A percentile compares a stretch with the other conserved stretches of the same genome.
Evolutionary conservation across 1,284 basidiomycete species (phyloP).

Genomic region (Melampsora americana): DNA sequence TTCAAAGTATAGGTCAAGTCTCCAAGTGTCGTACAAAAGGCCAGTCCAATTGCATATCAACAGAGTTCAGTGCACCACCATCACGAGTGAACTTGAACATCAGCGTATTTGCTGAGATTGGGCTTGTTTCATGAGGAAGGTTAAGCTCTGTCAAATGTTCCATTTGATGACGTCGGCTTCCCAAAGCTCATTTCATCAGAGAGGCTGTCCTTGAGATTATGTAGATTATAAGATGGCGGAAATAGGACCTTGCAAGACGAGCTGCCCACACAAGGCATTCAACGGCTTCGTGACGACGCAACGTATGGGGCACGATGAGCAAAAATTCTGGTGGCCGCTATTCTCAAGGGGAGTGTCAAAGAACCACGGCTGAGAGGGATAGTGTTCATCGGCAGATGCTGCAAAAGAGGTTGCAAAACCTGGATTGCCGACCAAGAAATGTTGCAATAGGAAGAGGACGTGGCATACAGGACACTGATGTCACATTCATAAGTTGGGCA

Average conservation of each 20-base stretch:
- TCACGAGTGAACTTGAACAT: too few species aligned
- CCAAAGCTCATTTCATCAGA: too few species aligned
- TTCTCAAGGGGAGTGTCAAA: neutral
- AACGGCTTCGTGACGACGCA: neutral
- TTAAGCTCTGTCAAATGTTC: too few species aligned
- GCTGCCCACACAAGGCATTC: neutral
- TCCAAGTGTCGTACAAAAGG: too few species aligned
- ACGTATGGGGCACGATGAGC: neutral
- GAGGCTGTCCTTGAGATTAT: too few species aligned
- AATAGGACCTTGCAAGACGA: neutral
- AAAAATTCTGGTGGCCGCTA: neutral
- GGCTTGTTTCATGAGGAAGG: too few species aligned
- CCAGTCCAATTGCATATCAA: too few species aligned
- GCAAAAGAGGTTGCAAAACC: neutral
- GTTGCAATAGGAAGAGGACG: neutral
- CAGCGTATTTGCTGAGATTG: too few species aligned
- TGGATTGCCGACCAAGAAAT: neutral
- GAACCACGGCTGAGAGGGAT: neutral
- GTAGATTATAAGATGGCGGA: too few species aligned
- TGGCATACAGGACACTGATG: conserved; percentile 40
- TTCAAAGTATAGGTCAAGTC: too few species aligned
- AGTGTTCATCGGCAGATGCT: neutral
- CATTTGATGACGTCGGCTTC: too few species aligned
- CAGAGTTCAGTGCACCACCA: too few species aligned
- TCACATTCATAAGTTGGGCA: conserved; percentile 1